A percentile compares a stretch with the other conserved stretches of the same genome.
Evolutionary conservation across 148 eudicot genomes (phyloP).

Genomic region (Rhododendron mucronatum): DNA sequence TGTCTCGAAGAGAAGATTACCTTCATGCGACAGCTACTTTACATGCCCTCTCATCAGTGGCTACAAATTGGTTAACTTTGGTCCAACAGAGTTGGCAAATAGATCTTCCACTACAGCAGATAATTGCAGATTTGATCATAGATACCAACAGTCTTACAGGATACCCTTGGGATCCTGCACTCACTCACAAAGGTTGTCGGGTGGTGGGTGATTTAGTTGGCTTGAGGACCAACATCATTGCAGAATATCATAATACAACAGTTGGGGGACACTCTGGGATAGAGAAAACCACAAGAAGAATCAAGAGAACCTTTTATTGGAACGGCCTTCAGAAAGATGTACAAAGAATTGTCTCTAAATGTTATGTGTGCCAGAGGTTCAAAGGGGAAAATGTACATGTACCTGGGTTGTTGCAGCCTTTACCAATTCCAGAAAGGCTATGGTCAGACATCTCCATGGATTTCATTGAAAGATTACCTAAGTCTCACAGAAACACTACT

Average conservation of each 20-base stretch:
- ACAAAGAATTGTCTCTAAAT: not conserved
- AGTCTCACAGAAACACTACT: too few relatives aligned
- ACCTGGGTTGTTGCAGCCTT: too few relatives aligned
- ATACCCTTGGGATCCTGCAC: not conserved
- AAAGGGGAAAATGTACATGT: not conserved
- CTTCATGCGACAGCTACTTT: too few relatives aligned
- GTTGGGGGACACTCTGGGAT: not conserved
- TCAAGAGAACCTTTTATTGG: not conserved
- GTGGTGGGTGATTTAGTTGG: not conserved
- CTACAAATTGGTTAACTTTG: too few relatives aligned
- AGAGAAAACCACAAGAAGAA: not conserved
- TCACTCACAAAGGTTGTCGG: not conserved
- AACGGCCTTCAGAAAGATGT: not conserved
- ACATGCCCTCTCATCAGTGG: too few relatives aligned
- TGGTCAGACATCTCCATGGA: too few relatives aligned
- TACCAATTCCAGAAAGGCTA: too few relatives aligned
- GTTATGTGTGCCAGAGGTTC: not conserved
- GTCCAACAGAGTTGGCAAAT: not conserved
- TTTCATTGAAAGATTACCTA: too few relatives aligned
- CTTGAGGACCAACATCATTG: not conserved
- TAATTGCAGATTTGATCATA: not conserved
- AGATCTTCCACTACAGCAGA: not conserved
- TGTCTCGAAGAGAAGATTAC: too few relatives aligned
- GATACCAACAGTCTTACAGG: accelerated
- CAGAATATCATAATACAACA: not conserved